These are phyloP conservation scores for Anthracocystis walkeri DNA, from an alignment of 1,284 basidiomycete species.

Conservation along the genomic window DNA sequence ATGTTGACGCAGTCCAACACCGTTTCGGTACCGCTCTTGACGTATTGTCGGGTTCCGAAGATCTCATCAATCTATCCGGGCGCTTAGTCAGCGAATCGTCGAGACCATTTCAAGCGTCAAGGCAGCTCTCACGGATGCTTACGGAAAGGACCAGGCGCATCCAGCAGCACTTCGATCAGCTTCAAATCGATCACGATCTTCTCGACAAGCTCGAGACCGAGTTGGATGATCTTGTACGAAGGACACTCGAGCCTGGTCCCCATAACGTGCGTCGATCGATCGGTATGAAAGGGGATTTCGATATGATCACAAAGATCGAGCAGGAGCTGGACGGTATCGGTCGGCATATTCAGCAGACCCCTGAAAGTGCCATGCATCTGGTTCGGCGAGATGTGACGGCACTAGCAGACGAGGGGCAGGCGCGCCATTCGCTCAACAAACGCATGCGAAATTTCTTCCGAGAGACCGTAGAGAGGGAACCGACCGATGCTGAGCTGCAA, in stretches of 20 bases:
- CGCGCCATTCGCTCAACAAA: background rate
- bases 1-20: background rate
- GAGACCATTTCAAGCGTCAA: background rate
- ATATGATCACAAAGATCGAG: slow-evolving; percentile 6
- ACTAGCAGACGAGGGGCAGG: background rate
- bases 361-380: background rate
- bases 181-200: slow-evolving; percentile 1
- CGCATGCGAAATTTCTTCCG: background rate
- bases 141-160: background rate
- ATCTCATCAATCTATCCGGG: background rate
- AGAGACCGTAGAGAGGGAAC: background rate
- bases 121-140: too few species aligned
- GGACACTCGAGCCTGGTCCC: background rate
- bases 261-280: slow-evolving; percentile 1
- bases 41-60: background rate
- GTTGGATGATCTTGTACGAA: background rate
- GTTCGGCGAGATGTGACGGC: background rate
- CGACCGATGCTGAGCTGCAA: background rate
- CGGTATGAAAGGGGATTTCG: background rate
- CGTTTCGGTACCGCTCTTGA: background rate
- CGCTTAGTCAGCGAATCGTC: background rate
- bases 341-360: background rate
- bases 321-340: slow-evolving; percentile 3
- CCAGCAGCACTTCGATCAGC: background rate
- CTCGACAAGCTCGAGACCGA: slow-evolving; percentile 10